Conservation (phyloP, 2,329 filamentous ascomycete genomes). For the Diaporthe velutina region DNA sequence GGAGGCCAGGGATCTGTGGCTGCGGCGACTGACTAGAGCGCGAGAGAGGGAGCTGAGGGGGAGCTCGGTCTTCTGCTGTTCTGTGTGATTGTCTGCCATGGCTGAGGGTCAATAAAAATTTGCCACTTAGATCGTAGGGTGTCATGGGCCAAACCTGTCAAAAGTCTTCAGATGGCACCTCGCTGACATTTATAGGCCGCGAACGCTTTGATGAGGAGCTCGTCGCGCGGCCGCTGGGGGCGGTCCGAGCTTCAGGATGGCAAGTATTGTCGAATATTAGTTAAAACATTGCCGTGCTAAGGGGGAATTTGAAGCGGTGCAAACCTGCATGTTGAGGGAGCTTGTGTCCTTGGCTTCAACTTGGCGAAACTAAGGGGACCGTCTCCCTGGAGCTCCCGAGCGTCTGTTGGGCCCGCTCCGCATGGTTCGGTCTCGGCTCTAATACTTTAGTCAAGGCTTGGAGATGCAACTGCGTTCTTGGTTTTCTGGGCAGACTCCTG, state of each 20-base stretch:
- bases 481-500: slow-evolving; percentile 26
- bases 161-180: not conserved
- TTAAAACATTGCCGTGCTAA: slow-evolving; percentile 14
- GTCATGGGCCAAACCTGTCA: not conserved
- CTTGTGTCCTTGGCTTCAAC: slow-evolving; percentile 28
- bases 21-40: slow-evolving; percentile 29
- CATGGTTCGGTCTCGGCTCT: slow-evolving; percentile 26
- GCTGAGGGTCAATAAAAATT: not conserved
- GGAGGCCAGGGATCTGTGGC: slow-evolving; percentile 29
- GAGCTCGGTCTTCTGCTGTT: slow-evolving; percentile 15
- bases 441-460: slow-evolving; percentile 18
- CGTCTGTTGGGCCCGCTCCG: slow-evolving; percentile 16
- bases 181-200: slow-evolving; percentile 13
- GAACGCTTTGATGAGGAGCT: not conserved
- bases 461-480: slow-evolving; percentile 1
- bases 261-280: slow-evolving; percentile 22
- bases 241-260: slow-evolving; percentile 4
- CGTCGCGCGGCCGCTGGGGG: not conserved
- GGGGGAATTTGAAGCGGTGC: slow-evolving; percentile 13
- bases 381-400: slow-evolving; percentile 19
- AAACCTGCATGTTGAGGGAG: slow-evolving; percentile 6
- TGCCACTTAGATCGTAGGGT: not conserved
- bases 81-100: slow-evolving; percentile 26
- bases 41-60: slow-evolving; percentile 29
- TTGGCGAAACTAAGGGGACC: slow-evolving; percentile 29